These are phyloP conservation scores for Phanerochaete carnosa DNA, from an alignment of 768 basidiomycete species.

Conservation along the genomic window DNA sequence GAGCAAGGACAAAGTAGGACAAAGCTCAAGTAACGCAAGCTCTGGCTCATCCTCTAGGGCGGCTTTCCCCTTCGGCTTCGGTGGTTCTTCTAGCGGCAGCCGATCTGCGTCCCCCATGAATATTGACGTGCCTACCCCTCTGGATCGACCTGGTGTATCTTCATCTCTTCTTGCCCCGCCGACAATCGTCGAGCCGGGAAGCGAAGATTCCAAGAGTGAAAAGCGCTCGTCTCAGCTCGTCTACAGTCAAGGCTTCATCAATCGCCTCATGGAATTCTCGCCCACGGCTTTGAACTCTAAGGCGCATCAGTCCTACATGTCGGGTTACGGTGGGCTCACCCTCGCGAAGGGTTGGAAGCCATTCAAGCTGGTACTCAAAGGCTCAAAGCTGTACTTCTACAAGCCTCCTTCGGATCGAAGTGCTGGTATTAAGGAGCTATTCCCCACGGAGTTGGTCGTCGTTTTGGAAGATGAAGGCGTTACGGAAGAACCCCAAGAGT, in stretches of 20 bases:
- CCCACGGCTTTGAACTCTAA: constrained; percentile 32
- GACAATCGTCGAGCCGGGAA: constrained; percentile 39
- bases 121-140: constrained; percentile 6
- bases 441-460: constrained; percentile 62
- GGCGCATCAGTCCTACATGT: constrained; percentile 24
- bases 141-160: constrained; percentile 14
- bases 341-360: constrained; percentile 78
- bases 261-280: constrained; percentile 55
- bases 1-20: constrained; percentile 23
- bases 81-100: constrained; percentile 12
- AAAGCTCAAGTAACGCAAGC: constrained; percentile 10
- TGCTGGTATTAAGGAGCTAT: constrained; percentile 66
- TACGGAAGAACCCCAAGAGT: constrained; percentile 20
- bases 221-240: constrained; percentile 78
- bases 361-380: constrained; percentile 80
- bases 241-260: constrained; percentile 72
- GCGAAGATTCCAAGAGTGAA: constrained; percentile 26
- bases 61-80: constrained; percentile 30
- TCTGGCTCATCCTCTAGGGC: constrained; percentile 20
- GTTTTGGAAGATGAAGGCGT: constrained; percentile 44
- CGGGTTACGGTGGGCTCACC: constrained; percentile 16
- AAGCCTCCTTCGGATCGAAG: constrained; percentile 74
- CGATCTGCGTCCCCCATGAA: constrained; percentile 13
- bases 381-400: constrained; percentile 82
- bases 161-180: constrained; percentile 48